A percentile compares a stretch with the other conserved stretches of the same genome.
Conservation (phyloP, 1,284 basidiomycete genomes). For the Rhodotorula mucilaginosa region DNA sequence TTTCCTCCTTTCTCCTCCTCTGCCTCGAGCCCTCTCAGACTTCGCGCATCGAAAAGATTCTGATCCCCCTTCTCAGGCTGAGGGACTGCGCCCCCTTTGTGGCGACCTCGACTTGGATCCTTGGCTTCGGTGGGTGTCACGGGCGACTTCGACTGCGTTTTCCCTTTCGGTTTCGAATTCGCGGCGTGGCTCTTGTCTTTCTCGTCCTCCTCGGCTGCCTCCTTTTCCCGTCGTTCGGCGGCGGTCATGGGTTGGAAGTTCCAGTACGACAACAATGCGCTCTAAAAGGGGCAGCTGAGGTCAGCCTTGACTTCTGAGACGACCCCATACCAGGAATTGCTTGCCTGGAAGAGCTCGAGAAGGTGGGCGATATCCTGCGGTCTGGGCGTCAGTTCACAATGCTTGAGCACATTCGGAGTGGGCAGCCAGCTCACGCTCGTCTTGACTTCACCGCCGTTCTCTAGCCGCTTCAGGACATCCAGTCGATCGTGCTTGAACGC, state of each 20-base stretch:
- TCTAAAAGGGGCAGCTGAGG: background rate
- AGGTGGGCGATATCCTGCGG: constrained; percentile 65
- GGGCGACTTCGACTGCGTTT: background rate
- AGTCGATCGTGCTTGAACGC: constrained; percentile 73
- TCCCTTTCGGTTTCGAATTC: background rate
- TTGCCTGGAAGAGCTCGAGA: constrained; percentile 66
- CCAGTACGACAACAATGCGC: constrained; percentile 5
- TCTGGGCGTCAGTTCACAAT: background rate
- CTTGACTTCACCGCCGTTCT: constrained; percentile 56
- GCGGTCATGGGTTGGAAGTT: constrained; percentile 34
- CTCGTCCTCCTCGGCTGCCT: constrained; percentile 43
- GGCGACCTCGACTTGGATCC: background rate
- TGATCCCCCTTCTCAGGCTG: constrained; percentile 12
- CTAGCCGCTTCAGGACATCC: constrained; percentile 63
- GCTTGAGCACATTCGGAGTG: background rate
- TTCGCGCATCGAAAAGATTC: constrained; percentile 27
- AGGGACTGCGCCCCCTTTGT: background rate
- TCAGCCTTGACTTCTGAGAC: constrained; percentile 58
- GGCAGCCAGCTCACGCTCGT: constrained; percentile 53
- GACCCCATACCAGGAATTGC: constrained; percentile 33
- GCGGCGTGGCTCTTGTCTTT: constrained; percentile 9
- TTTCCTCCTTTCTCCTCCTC: background rate
- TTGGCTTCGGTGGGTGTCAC: background rate
- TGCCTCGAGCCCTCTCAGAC: constrained; percentile 1
- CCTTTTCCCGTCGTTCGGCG: constrained; percentile 6